These are phyloP conservation scores for Flaveria sonorensis DNA, from an alignment of 129 eudicot species.

Conservation along the genomic window DNA sequence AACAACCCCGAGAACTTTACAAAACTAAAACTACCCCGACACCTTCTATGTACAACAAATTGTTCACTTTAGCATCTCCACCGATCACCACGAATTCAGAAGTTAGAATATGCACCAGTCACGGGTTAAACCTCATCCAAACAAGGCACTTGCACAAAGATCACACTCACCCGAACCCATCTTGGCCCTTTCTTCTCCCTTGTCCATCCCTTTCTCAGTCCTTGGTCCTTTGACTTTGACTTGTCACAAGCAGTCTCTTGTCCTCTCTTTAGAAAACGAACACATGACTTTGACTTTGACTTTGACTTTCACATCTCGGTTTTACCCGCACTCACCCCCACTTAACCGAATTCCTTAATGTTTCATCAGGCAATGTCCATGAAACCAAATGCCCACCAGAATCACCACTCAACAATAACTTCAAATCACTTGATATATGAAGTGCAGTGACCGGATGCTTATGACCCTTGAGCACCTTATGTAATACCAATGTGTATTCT, in stretches of 20 bases:
- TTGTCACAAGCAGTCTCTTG: constrained; percentile 7
- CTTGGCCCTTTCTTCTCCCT: constrained; percentile 23
- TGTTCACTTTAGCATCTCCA: not conserved
- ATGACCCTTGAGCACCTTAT: constrained; percentile 85
- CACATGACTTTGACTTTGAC: constrained; percentile 15
- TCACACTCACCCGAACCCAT: constrained; percentile 23
- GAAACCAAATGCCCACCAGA: constrained; percentile 83
- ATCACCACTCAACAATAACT: constrained; percentile 90
- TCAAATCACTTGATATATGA: constrained; percentile 67
- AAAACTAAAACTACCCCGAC: not conserved
- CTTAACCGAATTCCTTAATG: constrained; percentile 53
- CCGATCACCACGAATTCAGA: not conserved
- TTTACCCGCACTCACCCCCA: constrained; percentile 52
- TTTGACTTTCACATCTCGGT: constrained; percentile 17
- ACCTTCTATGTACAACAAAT: constrained; percentile 15
- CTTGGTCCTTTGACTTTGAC: constrained; percentile 36
- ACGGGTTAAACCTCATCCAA: constrained; percentile 10
- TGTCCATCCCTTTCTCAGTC: constrained; percentile 21
- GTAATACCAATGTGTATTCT: constrained; percentile 69
- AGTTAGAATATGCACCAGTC: not conserved
- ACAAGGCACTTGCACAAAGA: constrained; percentile 16
- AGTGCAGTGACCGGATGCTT: constrained; percentile 87
- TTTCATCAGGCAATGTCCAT: constrained; percentile 82
- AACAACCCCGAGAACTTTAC: not conserved
- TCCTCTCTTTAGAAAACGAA: constrained; percentile 20